These are phyloP conservation scores for Trichoderma guizhouense DNA, from an alignment of 2,329 filamentous ascomycete genomes.

Conservation along the genomic window DNA sequence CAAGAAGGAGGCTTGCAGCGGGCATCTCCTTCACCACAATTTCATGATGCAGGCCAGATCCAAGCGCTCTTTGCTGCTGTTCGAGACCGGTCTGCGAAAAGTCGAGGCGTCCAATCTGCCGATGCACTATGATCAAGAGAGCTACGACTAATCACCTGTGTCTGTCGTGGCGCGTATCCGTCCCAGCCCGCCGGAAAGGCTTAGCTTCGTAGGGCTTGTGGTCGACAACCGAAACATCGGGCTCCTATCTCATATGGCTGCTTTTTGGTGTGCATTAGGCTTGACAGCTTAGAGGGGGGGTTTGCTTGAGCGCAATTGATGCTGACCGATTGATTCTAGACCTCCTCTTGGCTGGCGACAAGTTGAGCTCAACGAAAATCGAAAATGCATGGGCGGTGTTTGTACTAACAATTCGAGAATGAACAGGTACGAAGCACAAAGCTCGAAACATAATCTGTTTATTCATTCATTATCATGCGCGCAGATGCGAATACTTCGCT, in stretches of 20 bases:
- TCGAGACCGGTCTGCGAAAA: slow-evolving; percentile 2
- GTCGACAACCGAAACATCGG: background rate
- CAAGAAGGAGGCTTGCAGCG: background rate
- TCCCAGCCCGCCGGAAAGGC: slow-evolving; percentile 8
- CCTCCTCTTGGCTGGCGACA: background rate
- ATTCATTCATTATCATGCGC: background rate
- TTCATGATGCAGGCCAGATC: background rate
- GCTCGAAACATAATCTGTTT: background rate
- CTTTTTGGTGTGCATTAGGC: slow-evolving; percentile 1
- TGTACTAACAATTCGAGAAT: background rate
- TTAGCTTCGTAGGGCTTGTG: slow-evolving; percentile 16
- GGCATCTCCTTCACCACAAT: background rate
- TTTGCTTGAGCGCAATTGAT: background rate
- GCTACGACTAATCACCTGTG: background rate
- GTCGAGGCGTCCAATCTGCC: slow-evolving; percentile 7
- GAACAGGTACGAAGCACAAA: background rate
- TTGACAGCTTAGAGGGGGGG: background rate
- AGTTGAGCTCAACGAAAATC: background rate
- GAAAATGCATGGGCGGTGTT: background rate
- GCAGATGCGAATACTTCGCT: background rate
- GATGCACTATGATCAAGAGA: background rate
- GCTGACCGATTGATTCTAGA: background rate
- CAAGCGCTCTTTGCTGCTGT: background rate
- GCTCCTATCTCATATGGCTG: background rate
- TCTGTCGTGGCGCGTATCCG: background rate